phyloP scores from a whole-genome alignment of 305 asterid genomes.

The Solanum chacoense region DNA sequence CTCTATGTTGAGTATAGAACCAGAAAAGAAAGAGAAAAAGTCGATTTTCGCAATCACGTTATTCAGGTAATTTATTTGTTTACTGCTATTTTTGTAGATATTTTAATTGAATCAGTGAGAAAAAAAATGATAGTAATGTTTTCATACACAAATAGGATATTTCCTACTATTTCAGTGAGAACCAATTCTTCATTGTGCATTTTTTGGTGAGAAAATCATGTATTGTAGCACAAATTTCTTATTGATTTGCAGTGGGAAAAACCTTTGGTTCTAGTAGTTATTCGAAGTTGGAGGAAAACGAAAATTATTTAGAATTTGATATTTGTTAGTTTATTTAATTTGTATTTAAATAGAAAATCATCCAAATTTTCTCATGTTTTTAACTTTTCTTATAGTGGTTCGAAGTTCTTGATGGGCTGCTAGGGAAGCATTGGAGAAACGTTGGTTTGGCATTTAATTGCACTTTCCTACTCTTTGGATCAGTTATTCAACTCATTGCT shows the following conservation, averaged over 20 bases:
- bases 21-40: constrained; percentile 38
- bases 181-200: too few relatives aligned
- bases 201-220: neutral
- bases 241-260: neutral
- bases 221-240: neutral
- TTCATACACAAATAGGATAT: neutral
- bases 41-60: constrained; percentile 37
- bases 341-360: neutral
- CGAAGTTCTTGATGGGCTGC: constrained; percentile 66
- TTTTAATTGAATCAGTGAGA: neutral
- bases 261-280: neutral
- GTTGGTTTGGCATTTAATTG: constrained; percentile 63
- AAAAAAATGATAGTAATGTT: too few relatives aligned
- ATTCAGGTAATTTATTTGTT: constrained; percentile 21
- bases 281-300: neutral
- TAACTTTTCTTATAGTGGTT: constrained; percentile 39
- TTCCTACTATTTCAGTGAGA: neutral
- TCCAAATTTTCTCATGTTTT: neutral
- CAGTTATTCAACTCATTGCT: constrained; percentile 74
- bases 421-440: constrained; percentile 63
- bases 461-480: constrained; percentile 67
- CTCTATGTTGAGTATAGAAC: constrained; percentile 43
- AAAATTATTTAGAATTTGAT: neutral
- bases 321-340: neutral
- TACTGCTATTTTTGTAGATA: too few relatives aligned